These are phyloP conservation scores for Coemansia sp. DNA, from an alignment of 192 early-diverging fungal species.

Conservation along the genomic window DNA sequence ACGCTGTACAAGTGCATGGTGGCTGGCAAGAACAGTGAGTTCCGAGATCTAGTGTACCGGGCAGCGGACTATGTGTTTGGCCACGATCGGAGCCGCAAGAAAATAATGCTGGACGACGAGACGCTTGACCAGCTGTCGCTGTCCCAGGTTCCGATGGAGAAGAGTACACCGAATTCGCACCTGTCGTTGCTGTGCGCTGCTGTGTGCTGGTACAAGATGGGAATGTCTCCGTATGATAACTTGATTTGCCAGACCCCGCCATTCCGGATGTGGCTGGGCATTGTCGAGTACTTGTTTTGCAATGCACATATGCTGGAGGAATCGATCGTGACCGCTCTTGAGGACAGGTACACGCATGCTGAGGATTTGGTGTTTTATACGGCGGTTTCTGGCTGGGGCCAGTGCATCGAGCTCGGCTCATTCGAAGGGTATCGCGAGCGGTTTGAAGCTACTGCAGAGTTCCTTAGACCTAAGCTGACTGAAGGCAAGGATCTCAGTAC, in stretches of 20 bases:
- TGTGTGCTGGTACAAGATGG: slow-evolving; percentile 87
- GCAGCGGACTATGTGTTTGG: slow-evolving; percentile 89
- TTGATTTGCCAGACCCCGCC: slow-evolving; percentile 95
- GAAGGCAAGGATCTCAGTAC: slow-evolving; percentile 61
- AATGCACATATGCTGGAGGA: slow-evolving; percentile 80
- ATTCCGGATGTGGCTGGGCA: slow-evolving; percentile 92
- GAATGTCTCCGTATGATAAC: slow-evolving; percentile 88
- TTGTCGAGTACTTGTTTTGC: slow-evolving; percentile 90
- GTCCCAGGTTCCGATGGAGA: slow-evolving; percentile 70
- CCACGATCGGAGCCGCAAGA: slow-evolving; percentile 56
- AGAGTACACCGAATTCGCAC: slow-evolving; percentile 84
- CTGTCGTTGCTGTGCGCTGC: slow-evolving; percentile 90
- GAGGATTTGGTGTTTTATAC: slow-evolving; percentile 88
- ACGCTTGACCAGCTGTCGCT: slow-evolving; percentile 87
- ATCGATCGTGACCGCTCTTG: slow-evolving; percentile 80
- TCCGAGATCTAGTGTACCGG: slow-evolving; percentile 66
- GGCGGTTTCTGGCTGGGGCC: slow-evolving; percentile 90
- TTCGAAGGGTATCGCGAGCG: slow-evolving; percentile 81
- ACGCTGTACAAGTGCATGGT: slow-evolving; percentile 97
- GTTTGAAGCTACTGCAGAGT: slow-evolving; percentile 81
- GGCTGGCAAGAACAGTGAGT: slow-evolving; percentile 76
- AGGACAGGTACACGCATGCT: slow-evolving; percentile 68
- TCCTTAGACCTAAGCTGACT: slow-evolving; percentile 70
- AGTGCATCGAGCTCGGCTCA: slow-evolving; percentile 78
- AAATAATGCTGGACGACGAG: slow-evolving; percentile 75